Percentiles rank a stretch among this genome's conserved stretches.
phyloP scores from a whole-genome alignment of 441 rosid species.

The Daphne laureola region DNA sequence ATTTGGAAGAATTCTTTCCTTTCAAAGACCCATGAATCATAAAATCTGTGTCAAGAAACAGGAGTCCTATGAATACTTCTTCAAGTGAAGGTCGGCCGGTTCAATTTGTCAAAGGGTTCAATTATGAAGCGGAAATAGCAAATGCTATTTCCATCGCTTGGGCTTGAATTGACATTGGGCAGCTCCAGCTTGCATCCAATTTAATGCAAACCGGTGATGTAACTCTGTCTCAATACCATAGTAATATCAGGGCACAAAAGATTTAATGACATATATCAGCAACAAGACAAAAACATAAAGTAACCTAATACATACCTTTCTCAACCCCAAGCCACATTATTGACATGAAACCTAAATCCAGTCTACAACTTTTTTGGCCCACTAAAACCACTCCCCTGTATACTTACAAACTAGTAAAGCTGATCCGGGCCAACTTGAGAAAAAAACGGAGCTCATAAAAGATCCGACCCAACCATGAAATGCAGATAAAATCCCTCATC shows the following conservation, averaged over 20 bases:
- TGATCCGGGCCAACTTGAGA: neutral
- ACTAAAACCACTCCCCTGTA: slow-evolving; percentile 15
- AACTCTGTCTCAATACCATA: slow-evolving; percentile 19
- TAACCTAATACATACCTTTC: neutral
- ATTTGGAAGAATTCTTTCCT: slow-evolving; percentile 3
- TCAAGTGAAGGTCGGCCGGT: too few species aligned
- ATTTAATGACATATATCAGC: slow-evolving; percentile 8
- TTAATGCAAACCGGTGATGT: neutral
- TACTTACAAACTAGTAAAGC: slow-evolving; percentile 8
- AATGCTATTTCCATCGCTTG: neutral
- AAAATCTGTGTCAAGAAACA: too few species aligned
- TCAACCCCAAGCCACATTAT: slow-evolving; percentile 11
- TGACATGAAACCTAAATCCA: slow-evolving; percentile 17
- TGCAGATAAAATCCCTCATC: neutral
- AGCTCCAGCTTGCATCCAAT: slow-evolving; percentile 12
- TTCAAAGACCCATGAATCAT: neutral
- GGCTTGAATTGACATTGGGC: neutral
- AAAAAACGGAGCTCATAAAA: too few species aligned
- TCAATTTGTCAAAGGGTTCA: too few species aligned
- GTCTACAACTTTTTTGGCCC: slow-evolving; percentile 5
- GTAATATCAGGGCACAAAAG: slow-evolving; percentile 1
- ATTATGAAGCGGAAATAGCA: too few species aligned
- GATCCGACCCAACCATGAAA: too few species aligned
- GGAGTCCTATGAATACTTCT: too few species aligned
- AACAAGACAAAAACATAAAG: slow-evolving; percentile 8